These are phyloP conservation scores for Cryptococcus hybrid DNA, from an alignment of 1,284 basidiomycete species.

Conservation along the genomic window DNA sequence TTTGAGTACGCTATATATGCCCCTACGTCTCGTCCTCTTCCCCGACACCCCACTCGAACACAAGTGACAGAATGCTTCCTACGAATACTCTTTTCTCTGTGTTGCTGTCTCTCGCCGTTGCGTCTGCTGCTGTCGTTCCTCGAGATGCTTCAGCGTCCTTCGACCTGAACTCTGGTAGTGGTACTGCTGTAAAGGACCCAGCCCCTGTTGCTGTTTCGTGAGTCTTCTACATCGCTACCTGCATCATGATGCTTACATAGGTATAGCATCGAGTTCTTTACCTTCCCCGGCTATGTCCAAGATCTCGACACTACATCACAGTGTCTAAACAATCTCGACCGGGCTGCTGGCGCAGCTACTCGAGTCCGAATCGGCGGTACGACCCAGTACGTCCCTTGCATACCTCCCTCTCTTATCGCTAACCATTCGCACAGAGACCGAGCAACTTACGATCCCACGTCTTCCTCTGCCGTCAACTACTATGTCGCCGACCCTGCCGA, in stretches of 20 bases:
- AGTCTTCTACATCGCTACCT: not conserved
- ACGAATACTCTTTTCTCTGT: not conserved
- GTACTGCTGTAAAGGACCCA: not conserved
- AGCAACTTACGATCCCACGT: conserved; percentile 49
- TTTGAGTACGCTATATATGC: not conserved
- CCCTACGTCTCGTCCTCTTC: not conserved
- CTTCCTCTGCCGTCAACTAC: conserved; percentile 49
- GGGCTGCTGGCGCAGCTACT: conserved; percentile 47
- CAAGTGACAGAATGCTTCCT: not conserved
- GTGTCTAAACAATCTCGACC: conserved; percentile 49
- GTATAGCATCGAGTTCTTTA: conserved; percentile 50
- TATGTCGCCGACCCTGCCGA: conserved; percentile 50
- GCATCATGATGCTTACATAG: not conserved
- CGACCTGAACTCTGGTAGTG: not conserved
- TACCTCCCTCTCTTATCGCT: not conserved
- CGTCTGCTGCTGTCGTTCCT: not conserved
- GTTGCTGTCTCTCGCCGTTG: not conserved
- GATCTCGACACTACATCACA: conserved; percentile 46
- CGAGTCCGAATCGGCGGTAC: conserved; percentile 54
- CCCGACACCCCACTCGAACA: not conserved
- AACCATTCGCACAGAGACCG: conserved; percentile 43
- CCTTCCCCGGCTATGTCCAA: conserved; percentile 51
- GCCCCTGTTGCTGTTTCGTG: not conserved
- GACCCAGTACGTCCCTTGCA: conserved; percentile 47
- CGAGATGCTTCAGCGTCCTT: not conserved